Percentiles rank a stretch among this genome's conserved stretches.
These are phyloP conservation scores for Escallonia rubra DNA, from an alignment of 129 eudicot species.

Conservation along the genomic window DNA sequence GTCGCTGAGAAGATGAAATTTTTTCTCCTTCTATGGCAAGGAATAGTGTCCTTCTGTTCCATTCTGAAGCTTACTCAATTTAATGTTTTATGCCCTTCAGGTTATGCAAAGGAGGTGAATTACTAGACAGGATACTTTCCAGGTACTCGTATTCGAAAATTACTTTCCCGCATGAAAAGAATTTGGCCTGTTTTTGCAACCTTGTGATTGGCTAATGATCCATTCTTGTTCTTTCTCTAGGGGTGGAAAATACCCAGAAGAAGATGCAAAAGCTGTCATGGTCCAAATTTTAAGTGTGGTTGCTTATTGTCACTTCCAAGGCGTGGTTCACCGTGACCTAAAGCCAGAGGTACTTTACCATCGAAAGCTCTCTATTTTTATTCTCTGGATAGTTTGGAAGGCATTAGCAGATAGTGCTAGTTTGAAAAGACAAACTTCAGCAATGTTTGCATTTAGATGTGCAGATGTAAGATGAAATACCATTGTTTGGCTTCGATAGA, in stretches of 20 bases:
- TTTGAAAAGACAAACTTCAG: no score
- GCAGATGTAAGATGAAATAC: no score
- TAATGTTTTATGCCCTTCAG: constrained; percentile 28
- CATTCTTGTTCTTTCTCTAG: constrained; percentile 30
- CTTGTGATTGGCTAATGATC: constrained; percentile 6
- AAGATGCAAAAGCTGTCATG: constrained; percentile 91
- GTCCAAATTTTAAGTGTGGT: constrained; percentile 83
- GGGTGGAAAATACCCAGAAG: constrained; percentile 99
- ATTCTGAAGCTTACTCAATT: neutral
- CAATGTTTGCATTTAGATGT: no score
- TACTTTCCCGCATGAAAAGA: neutral
- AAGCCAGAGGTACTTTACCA: constrained; percentile 81
- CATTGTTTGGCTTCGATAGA: no score
- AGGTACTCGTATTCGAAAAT: constrained; percentile 34
- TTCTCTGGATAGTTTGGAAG: neutral
- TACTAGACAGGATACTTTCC: constrained; percentile 87
- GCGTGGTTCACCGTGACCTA: constrained; percentile 95
- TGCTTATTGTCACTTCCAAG: constrained; percentile 96
- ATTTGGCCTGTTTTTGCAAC: neutral
- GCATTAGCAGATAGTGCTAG: no score
- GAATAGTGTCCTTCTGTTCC: neutral
- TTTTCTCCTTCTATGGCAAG: neutral
- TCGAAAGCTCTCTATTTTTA: no score
- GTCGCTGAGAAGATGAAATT: neutral
- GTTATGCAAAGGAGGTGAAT: constrained; percentile 97